Percentiles rank a stretch among this genome's conserved stretches.
phyloP scores from a whole-genome alignment of 495 filamentous ascomycete species.

The Bombardia bombarda region DNA sequence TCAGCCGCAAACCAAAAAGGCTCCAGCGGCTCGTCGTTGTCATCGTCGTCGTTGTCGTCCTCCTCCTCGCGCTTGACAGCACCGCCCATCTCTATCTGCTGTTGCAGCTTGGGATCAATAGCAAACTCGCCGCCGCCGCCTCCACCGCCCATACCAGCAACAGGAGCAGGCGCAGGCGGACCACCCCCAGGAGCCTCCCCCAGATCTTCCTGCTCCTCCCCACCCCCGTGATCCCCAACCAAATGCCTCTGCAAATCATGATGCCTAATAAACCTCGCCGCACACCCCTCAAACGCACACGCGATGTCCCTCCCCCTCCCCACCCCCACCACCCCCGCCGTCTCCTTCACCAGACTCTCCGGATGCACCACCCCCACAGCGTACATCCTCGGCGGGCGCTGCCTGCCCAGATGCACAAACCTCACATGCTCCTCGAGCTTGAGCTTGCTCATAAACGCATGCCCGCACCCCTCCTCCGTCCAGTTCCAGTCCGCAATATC shows the following conservation, averaged over 20 bases:
- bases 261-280: conserved; percentile 54
- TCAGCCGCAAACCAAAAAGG: background rate
- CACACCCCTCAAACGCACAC: conserved; percentile 49
- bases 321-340: conserved; percentile 29
- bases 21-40: too few relatives aligned
- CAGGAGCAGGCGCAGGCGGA: too few relatives aligned
- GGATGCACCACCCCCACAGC: conserved; percentile 20
- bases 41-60: too few relatives aligned
- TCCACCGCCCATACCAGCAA: too few relatives aligned
- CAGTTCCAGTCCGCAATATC: conserved; percentile 58
- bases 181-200: background rate
- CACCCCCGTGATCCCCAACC: conserved; percentile 15
- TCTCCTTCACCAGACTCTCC: conserved; percentile 8
- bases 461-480: conserved; percentile 55
- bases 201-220: background rate
- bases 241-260: conserved; percentile 64
- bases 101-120: conserved; percentile 11
- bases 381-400: conserved; percentile 31
- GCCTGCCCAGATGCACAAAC: conserved; percentile 59
- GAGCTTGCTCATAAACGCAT: conserved; percentile 59
- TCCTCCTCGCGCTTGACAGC: background rate
- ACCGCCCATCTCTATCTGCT: background rate
- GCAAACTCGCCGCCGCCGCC: too few relatives aligned
- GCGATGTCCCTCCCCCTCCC: conserved; percentile 26
- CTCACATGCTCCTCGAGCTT: conserved; percentile 75